Evolutionary conservation across 2,329 filamentous ascomycete genomes (phyloP), one percentile per base, ranked within the genome.

Genomic region (Chaetomium olivaceum): DNA sequence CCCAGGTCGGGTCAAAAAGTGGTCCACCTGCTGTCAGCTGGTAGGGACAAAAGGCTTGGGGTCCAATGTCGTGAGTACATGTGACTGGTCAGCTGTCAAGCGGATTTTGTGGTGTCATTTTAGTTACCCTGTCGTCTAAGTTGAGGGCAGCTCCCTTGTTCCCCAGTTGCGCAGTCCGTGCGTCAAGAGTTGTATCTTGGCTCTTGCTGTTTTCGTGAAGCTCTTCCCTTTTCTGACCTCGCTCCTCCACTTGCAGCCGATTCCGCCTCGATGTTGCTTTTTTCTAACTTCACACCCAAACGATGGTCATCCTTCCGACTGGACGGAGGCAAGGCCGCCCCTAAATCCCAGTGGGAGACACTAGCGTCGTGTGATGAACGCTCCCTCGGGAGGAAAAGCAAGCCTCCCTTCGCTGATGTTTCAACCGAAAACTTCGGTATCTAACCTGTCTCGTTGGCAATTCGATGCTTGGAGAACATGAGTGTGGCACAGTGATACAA

Each of bases 231-330:
- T 57, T n/a, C 14, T 21, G 16, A 55, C 23, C 36, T 62, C 60
- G 36, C 51, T 46, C n/a, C 23, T 21, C n/a, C 46, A 27, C 46
- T 61, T 27, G n/a, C 31, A 29, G 25, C 43, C 46, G 25, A 64
- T 29, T 59, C 46, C 56, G 33, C 56, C 62, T 33, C 1, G 9
- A 7, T 16, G 8, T 56, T 64, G 62, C 62, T 64, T 64, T 64
- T 64, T 64, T n/a, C 21, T n/a, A 4, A 16, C 29, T 62, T 57
- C 55, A 29, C 48, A 27, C 33, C 50, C 36, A 55, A 39, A 21
- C 36, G n/a, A 50, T 50, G 57, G 57, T 11, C 48, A 31, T n/a
- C 23, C 11, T 60, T 16, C 48, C 36, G 19, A 55, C 36, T 27
- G 39, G 57, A 16, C 27, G 29, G 61, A 21, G 19, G 29, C 23